A percentile compares a stretch with the other conserved stretches of the same genome.
phyloP scores from a whole-genome alignment of 306 rosid genomes.

The Urtica urens region DNA sequence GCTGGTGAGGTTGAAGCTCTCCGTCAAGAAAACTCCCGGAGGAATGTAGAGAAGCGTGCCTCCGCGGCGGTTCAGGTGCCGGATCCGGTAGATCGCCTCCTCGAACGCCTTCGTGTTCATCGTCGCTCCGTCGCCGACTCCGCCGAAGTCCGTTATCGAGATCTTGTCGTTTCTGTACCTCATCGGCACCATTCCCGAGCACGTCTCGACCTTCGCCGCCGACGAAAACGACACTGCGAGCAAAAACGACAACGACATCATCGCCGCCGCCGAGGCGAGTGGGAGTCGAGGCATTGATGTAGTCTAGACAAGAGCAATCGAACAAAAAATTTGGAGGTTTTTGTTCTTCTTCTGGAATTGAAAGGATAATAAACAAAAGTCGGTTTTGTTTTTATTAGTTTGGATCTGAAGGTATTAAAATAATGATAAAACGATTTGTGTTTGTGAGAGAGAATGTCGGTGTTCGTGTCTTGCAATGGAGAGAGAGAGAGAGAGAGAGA shows the following conservation, averaged over 20 bases:
- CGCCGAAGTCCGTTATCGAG: slow-evolving; percentile 61
- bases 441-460: too few relatives aligned
- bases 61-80: slow-evolving; percentile 46
- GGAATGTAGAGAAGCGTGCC: slow-evolving; percentile 75
- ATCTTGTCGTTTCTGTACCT: slow-evolving; percentile 45
- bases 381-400: too few relatives aligned
- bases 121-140: slow-evolving; percentile 65
- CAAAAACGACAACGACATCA: background rate
- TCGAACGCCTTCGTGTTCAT: slow-evolving; percentile 65
- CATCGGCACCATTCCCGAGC: slow-evolving; percentile 58
- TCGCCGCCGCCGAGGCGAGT: too few relatives aligned
- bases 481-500: too few relatives aligned
- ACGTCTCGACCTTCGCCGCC: slow-evolving; percentile 26
- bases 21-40: slow-evolving; percentile 67
- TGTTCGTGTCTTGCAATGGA: too few relatives aligned
- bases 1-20: slow-evolving; percentile 68
- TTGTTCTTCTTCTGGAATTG: too few relatives aligned
- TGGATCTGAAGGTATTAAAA: too few relatives aligned
- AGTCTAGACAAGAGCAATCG: too few relatives aligned
- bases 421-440: too few relatives aligned
- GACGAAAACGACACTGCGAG: background rate
- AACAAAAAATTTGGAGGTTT: too few relatives aligned
- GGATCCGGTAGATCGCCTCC: slow-evolving; percentile 56
- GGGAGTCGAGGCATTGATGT: too few relatives aligned
- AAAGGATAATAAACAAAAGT: too few relatives aligned